Evolutionary conservation across 441 rosid genomes (phyloP), one percentile per base, ranked within the genome.

Genomic region (Adansonia rubrostipa): DNA sequence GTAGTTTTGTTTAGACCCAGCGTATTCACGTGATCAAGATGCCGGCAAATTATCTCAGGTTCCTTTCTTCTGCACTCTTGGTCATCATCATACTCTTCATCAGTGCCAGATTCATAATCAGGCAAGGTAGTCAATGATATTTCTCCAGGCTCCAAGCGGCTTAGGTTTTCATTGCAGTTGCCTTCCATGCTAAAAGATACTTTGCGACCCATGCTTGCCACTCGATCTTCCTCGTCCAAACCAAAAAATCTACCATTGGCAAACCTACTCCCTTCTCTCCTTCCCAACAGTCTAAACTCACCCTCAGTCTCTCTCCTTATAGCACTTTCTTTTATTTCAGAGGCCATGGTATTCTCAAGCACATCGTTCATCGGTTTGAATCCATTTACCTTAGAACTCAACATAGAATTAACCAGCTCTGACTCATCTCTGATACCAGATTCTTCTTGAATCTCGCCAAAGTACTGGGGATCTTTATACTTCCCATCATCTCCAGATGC

Each of bases 281-380:
- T 80, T 68, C 92, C 92, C 80, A 90, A 71, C 68, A 90, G 82
- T 71, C 94, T 83, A 83, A 90, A 90, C 57, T 90, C 94, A 2
- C 94, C 90, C 82, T 90, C 94, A 0, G 94, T 87, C 82, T 90
- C 94, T 82, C 94, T 87, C 84, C 89, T 85, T 76, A 90, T 90
- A 20, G 94, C 94, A 82, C 92, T 89, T 63, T 84, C 91, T 79
- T 85, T 90, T 22, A 88, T 78, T 79, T 74, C 87, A 40, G 87
- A 82, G 75, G 80, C 81, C 58, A 84, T 83, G 58, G 81, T 80
- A 71, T 78, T 82, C 75, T 78, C 83, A 74, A 42, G 45, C 68
- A 63, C 54, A 48, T 57, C 64, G 47, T 70, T 73, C 54, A 64
- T 73, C 28, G 19, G 53, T 73, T 61, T 60, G 56, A 80, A 61